Evolutionary conservation across 2,329 filamentous ascomycete species (phyloP).

Genomic region (Teratosphaeria nubilosa): DNA sequence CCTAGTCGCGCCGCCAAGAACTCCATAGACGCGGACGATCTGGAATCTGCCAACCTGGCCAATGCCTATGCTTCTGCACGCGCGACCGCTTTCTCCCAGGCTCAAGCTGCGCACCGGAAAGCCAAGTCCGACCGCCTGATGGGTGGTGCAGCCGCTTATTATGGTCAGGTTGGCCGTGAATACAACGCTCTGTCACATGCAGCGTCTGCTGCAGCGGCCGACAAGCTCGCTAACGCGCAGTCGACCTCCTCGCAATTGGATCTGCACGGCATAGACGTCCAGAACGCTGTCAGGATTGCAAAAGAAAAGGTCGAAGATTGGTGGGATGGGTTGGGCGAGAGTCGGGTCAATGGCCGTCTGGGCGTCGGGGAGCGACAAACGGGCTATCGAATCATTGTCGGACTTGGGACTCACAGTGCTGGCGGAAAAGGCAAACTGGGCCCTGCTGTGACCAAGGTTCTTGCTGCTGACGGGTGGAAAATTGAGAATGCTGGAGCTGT

Average conservation of each 20-base stretch:
- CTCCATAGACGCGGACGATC: slow-evolving; percentile 12
- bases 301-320: slow-evolving; percentile 56
- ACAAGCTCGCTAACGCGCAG: slow-evolving; percentile 57
- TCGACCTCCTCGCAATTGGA: slow-evolving; percentile 54
- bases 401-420: slow-evolving; percentile 66
- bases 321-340: slow-evolving; percentile 67
- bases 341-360: slow-evolving; percentile 39
- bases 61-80: slow-evolving; percentile 36
- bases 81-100: slow-evolving; percentile 46
- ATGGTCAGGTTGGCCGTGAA: slow-evolving; percentile 60
- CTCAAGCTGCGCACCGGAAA: slow-evolving; percentile 47
- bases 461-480: slow-evolving; percentile 75
- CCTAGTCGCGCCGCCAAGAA: not conserved
- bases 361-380: slow-evolving; percentile 36
- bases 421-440: slow-evolving; percentile 67
- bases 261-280: slow-evolving; percentile 72
- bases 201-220: slow-evolving; percentile 57
- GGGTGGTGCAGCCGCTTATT: slow-evolving; percentile 65
- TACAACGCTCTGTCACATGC: slow-evolving; percentile 48
- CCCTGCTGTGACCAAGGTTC: slow-evolving; percentile 65
- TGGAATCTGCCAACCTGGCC: slow-evolving; percentile 6
- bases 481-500: slow-evolving; percentile 62
- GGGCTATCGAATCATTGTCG: slow-evolving; percentile 69
- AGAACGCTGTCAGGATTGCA: slow-evolving; percentile 71
- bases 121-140: slow-evolving; percentile 63